These are phyloP conservation scores for Acacia acuminata DNA, from an alignment of 306 rosid species.

Conservation along the genomic window DNA sequence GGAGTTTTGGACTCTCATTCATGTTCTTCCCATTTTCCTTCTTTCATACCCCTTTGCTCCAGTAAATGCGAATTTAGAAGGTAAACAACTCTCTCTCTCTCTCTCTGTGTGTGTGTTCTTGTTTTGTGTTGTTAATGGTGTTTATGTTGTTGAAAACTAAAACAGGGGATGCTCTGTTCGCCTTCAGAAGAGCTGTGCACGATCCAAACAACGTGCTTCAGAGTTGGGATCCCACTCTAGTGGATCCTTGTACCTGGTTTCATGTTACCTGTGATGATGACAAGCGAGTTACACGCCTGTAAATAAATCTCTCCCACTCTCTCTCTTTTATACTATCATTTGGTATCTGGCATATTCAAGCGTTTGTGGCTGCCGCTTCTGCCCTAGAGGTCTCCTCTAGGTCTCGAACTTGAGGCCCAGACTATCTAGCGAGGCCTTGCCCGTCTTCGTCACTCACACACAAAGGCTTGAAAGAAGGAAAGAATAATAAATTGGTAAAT, in stretches of 20 bases:
- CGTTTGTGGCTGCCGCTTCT: too few relatives aligned
- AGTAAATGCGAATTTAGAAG: conserved; percentile 68
- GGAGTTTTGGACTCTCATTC: conserved; percentile 46
- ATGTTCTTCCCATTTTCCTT: conserved; percentile 37
- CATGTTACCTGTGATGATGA: conserved; percentile 78
- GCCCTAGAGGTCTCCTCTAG: too few relatives aligned
- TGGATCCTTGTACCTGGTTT: conserved; percentile 96
- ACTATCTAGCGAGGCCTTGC: too few relatives aligned
- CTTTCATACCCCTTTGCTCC: conserved; percentile 33
- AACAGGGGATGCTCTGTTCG: conserved; percentile 84
- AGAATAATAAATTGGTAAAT: not conserved
- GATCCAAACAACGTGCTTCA: conserved; percentile 70
- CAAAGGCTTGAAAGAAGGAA: not conserved
- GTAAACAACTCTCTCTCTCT: conserved; percentile 26
- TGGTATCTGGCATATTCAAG: too few relatives aligned
- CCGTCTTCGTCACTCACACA: too few relatives aligned
- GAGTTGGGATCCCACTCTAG: conserved; percentile 92
- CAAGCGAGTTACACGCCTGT: conserved; percentile 72
- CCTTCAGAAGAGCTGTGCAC: conserved; percentile 69
- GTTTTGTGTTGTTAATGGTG: not conserved
- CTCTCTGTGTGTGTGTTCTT: not conserved
- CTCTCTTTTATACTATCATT: not conserved
- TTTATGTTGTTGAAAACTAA: not conserved
- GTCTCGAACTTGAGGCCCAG: too few relatives aligned
- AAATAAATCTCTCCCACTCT: conserved; percentile 16